Evolutionary conservation across 140 eudicot species (phyloP).

Genomic region (Erigeron philadelphicus): DNA sequence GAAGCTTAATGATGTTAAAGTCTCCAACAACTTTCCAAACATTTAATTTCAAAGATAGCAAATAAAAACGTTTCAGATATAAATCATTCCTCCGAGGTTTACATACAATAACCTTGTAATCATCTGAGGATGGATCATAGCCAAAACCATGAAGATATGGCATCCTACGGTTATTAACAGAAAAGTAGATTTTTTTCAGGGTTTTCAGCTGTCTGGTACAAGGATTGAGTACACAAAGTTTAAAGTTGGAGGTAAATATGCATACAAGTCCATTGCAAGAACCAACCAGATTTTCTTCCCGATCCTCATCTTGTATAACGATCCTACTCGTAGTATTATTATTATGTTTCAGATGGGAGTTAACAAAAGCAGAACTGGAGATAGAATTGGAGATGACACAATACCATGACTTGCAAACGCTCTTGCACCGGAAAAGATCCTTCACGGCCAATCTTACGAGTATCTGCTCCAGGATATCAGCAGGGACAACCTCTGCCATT

Average conservation of each 20-base stretch:
- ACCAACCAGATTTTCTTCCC: not conserved
- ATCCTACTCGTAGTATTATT: not conserved
- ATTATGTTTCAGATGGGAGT: not conserved
- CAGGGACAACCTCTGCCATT: too few relatives aligned
- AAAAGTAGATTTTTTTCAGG: not conserved
- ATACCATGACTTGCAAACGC: not conserved
- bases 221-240: not conserved
- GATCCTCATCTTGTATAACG: not conserved
- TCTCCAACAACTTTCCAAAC: not conserved
- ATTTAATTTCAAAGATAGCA: not conserved
- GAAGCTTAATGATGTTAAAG: not conserved
- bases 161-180: not conserved
- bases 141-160: not conserved
- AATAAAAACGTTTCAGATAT: not conserved
- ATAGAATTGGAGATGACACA: not conserved
- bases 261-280: not conserved
- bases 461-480: too few relatives aligned
- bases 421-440: not conserved
- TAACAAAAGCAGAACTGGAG: not conserved
- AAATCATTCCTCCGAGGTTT: not conserved
- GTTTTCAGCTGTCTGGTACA: not conserved
- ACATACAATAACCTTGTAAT: not conserved
- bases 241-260: not conserved
- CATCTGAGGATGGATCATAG: not conserved
- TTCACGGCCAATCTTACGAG: not conserved